Percentiles rank a stretch among this genome's conserved stretches.
Evolutionary conservation across 2,329 filamentous ascomycete genomes (phyloP).

Genomic region (Verticillium tricorpus): DNA sequence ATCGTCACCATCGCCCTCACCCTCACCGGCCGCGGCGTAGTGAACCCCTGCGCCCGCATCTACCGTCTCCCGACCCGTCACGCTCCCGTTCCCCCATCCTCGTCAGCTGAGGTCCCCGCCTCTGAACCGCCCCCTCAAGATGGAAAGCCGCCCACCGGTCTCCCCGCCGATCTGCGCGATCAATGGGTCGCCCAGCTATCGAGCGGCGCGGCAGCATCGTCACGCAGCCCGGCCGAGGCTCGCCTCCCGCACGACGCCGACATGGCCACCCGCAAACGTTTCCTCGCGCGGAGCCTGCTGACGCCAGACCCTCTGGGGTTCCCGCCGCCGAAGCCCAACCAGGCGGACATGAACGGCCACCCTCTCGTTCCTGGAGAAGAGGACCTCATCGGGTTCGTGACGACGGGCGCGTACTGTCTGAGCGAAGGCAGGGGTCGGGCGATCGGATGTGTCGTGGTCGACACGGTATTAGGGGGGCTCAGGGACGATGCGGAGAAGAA

Average conservation of each 20-base stretch:
- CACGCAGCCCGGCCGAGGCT: slow-evolving; percentile 13
- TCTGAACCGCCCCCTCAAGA: slow-evolving; percentile 27
- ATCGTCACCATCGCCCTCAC: slow-evolving; percentile 62
- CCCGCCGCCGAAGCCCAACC: slow-evolving; percentile 30
- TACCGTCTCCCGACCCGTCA: slow-evolving; percentile 69
- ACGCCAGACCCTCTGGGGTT: slow-evolving; percentile 25
- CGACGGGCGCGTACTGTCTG: slow-evolving; percentile 78
- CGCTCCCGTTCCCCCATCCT: slow-evolving; percentile 17
- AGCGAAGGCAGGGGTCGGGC: slow-evolving; percentile 70
- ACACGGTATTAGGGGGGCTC: slow-evolving; percentile 46
- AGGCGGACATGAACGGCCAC: slow-evolving; percentile 42
- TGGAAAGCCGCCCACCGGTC: slow-evolving; percentile 12
- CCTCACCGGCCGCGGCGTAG: slow-evolving; percentile 66
- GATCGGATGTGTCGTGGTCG: slow-evolving; percentile 64
- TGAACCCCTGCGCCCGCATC: slow-evolving; percentile 68
- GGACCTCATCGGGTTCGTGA: slow-evolving; percentile 87
- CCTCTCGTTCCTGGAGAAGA: slow-evolving; percentile 66
- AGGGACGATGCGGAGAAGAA: slow-evolving; percentile 10
- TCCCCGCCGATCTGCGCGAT: slow-evolving; percentile 50
- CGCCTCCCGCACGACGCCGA: slow-evolving; percentile 18
- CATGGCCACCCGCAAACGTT: slow-evolving; percentile 34
- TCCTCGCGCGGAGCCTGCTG: slow-evolving; percentile 44
- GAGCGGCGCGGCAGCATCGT: not conserved
- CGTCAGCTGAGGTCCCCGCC: slow-evolving; percentile 41
- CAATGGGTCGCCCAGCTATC: slow-evolving; percentile 66